A percentile compares a stretch with the other conserved stretches of the same genome.
Evolutionary conservation across 2,329 filamentous ascomycete genomes (phyloP).

Genomic region (Aspergillus flavus): DNA sequence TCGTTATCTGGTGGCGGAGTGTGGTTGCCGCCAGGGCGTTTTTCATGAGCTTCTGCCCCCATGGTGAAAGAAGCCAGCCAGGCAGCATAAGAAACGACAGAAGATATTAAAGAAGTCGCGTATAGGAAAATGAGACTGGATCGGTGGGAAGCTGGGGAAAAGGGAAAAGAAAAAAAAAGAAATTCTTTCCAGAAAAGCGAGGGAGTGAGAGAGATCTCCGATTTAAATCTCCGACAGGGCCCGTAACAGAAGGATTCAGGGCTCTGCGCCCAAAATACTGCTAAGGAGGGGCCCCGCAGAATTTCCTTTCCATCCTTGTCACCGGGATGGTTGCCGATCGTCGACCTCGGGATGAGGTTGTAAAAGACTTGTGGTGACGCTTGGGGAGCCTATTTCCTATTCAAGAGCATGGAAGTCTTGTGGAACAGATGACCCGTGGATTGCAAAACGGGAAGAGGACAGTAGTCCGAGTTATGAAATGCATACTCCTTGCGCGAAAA

Average conservation of each 20-base stretch:
- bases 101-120: not conserved
- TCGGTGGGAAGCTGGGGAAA: not conserved
- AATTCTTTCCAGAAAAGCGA: not conserved
- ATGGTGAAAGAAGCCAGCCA: not conserved
- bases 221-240: not conserved
- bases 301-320: not conserved
- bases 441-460: not conserved
- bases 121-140: not conserved
- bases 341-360: not conserved
- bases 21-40: not conserved
- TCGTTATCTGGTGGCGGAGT: not conserved
- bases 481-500: not conserved
- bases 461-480: not conserved
- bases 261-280: not conserved
- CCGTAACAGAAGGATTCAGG: not conserved
- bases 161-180: not conserved
- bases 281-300: not conserved
- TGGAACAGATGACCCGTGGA: not conserved
- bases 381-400: conserved; percentile 1
- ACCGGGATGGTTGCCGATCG: not conserved
- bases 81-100: not conserved
- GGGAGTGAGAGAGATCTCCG: not conserved
- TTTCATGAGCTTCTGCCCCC: not conserved
- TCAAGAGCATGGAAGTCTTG: not conserved
- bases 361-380: not conserved